Evolutionary conservation across 164 flowering plant genomes (phyloP).

Genomic region (Umbilicus rupestris): DNA sequence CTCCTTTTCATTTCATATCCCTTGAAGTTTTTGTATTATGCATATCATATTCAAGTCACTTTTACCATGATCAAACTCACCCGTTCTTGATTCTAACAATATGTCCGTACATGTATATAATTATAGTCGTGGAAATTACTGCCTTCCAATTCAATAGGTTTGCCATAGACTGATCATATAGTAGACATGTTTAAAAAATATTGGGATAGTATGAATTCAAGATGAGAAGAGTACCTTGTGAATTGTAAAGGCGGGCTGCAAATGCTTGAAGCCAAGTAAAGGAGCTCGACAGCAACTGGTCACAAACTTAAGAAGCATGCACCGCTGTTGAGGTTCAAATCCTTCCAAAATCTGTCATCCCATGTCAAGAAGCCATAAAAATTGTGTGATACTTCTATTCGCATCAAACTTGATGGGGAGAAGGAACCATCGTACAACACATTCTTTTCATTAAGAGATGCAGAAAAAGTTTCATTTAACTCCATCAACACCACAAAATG

Average conservation of each 20-base stretch:
- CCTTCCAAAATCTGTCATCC: slow-evolving; percentile 54
- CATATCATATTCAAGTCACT: neutral
- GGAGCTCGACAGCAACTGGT: slow-evolving; percentile 98
- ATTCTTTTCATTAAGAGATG: no score
- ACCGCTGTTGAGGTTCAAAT: slow-evolving; percentile 81
- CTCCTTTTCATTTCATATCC: neutral
- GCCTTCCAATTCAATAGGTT: neutral
- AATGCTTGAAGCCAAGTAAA: slow-evolving; percentile 90
- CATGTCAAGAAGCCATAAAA: slow-evolving; percentile 4
- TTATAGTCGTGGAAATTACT: neutral
- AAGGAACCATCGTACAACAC: no score
- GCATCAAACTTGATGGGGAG: neutral
- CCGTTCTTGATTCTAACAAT: neutral
- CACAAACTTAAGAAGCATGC: slow-evolving; percentile 90
- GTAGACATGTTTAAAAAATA: neutral
- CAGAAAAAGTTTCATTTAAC: no score
- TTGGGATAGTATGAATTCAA: neutral
- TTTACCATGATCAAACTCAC: neutral
- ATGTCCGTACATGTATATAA: neutral
- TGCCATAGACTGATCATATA: neutral
- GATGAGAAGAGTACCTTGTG: slow-evolving; percentile 57
- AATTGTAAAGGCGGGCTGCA: slow-evolving; percentile 88
- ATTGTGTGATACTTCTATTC: neutral
- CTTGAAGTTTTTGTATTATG: neutral
- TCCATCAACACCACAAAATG: no score